Base-by-base conservation (phyloP, 257 asterid genomes). In the Capsicum pubescens region DNA sequence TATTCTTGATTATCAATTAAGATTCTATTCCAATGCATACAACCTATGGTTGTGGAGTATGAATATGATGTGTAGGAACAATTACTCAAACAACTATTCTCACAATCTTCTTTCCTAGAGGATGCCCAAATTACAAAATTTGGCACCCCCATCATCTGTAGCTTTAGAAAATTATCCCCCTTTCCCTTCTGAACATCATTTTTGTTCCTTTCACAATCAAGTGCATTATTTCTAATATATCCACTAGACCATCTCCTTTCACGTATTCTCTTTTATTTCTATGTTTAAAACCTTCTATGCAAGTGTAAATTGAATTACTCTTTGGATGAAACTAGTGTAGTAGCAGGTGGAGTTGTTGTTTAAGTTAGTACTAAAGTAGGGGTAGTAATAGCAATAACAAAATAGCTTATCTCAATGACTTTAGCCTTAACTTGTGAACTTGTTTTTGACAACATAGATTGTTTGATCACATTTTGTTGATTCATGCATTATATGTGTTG, bases 211-310 rank as follows among this genome's bases (percentile, higher is more conserved):
- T 68, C 85, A 50, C 97, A 94, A 26, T 80, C 84, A 84, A 94
- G 60, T 16, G 81, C 83, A 12, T 19, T 79, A 81, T 83, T 84
- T 79, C 95, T 91, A 21, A 57, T 58, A 71, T 97, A 94, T 56
- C 97, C 97, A 39, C 87, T 26, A 5, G 88, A 86, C 96, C 92
- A 61, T 94, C 90, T 39, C 91, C 93, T 2, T 88, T 82, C 15
- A 15, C 79, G 95, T 95, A 91, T 83, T 88, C 92, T 59, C 15
- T 66, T 35, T n/a, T 6, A 82, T 89, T 70, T 52, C 4, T 80
- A 3, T 93, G 93, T 72, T 84, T 61, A 78, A 92, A 92, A 7
- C 95, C 97, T 60, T 2, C 81, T 88, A 91, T 85, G 69, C 96
- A 94, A 32, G 84, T 68, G 64, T 96, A 94, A 61, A 89, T 81